These are phyloP conservation scores for Cladobotryum mycophilum DNA, from an alignment of 2,329 filamentous ascomycete species.

Conservation along the genomic window DNA sequence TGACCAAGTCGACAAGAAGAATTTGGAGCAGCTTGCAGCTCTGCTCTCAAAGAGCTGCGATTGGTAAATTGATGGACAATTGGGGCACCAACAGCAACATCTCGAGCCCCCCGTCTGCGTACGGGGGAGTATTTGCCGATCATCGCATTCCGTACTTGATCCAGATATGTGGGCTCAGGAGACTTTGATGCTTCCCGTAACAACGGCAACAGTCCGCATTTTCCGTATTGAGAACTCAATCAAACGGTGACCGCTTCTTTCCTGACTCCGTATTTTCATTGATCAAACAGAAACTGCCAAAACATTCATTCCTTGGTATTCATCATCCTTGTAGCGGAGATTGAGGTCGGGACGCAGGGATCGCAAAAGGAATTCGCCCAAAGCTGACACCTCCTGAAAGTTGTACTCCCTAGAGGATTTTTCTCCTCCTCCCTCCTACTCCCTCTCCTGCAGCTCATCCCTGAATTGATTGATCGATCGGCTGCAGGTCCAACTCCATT, in stretches of 20 bases:
- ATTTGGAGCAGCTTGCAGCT: slow-evolving; percentile 59
- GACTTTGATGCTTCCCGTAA: background rate
- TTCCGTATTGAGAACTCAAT: background rate
- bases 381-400: slow-evolving; percentile 10
- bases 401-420: background rate
- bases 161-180: too few species aligned
- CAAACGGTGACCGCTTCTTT: background rate
- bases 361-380: slow-evolving; percentile 4
- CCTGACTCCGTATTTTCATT: background rate
- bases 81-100: too few species aligned
- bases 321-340: background rate
- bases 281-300: background rate
- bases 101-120: background rate
- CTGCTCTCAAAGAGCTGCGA: slow-evolving; percentile 57
- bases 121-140: background rate
- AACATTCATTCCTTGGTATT: too few species aligned
- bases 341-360: slow-evolving; percentile 1
- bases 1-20: slow-evolving; percentile 57
- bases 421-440: background rate
- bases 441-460: background rate
- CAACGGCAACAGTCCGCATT: background rate
- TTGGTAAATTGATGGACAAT: slow-evolving; percentile 40
- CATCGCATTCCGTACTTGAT: background rate
- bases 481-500: background rate
- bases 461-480: slow-evolving; percentile 9